Evolutionary conservation across 2,329 filamentous ascomycete species (phyloP), one percentile per base, ranked within the genome.

Genomic region (Eurotiales sp.): DNA sequence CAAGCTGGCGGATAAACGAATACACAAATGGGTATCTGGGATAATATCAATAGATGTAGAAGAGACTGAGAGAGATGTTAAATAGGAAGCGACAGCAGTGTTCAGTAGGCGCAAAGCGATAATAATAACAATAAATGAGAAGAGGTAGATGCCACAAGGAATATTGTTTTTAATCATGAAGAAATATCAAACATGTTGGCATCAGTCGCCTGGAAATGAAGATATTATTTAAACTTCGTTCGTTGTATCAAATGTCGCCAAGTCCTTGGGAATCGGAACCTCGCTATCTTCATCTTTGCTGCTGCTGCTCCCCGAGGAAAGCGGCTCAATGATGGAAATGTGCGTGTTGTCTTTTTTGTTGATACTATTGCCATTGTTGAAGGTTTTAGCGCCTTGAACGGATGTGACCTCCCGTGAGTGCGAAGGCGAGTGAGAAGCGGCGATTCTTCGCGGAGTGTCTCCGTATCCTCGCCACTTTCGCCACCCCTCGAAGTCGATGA

Each of bases 401-500:
- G 12, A 22, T 19, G 34, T 34, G 29, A 27, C n/a, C 7, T 44
- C 39, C 32, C 34, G 46, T 22, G 41, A n/a, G n/a, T 36, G 52
- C 11, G 47, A 54, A 19, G 30, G 29, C 19, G 36, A 36, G 12
- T 30, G 23, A 21, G 48, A n/a, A 23, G 41, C n/a, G 29, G 32
- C 15, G 36, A 39, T 34, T n/a, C 27, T 40, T 49, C 23, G 36
- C 21, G 49, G 46, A 6, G 46, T 41, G 41, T 69, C 69, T 34
- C 71, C 72, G 64, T 88, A 92, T 63, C 93, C 88, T 69, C 96
- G 96, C 93, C 93, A 99, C 70, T 90, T 90, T 50, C 91, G 83
- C 93, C 93, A 99, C 55, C 93, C 93, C 67, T 97, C 92, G 67
- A 93, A 97, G 74, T 99, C 93, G 64, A 99, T 97, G 21, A 99